Evolutionary conservation across 352 stramenopile species (phyloP).

Genomic region (Globisporangium viniferum): DNA sequence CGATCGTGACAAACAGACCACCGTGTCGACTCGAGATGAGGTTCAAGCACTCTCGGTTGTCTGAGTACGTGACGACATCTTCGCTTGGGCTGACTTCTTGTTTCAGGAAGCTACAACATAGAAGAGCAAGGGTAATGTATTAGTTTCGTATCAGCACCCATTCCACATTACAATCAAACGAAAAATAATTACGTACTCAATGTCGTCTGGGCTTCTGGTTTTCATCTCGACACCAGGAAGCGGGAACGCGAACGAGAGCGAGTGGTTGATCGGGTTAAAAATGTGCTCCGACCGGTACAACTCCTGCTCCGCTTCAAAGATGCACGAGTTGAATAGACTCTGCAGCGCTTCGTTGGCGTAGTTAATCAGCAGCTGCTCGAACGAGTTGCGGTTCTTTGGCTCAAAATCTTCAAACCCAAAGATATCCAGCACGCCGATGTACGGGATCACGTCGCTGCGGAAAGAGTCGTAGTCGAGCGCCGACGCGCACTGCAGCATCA

Average conservation of each 20-base stretch:
- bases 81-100: slow-evolving; percentile 36
- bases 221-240: slow-evolving; percentile 36
- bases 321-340: slow-evolving; percentile 87
- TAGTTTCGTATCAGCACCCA: not conserved
- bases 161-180: not conserved
- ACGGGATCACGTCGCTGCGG: slow-evolving; percentile 74
- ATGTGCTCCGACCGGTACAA: slow-evolving; percentile 84
- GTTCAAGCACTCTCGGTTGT: slow-evolving; percentile 85
- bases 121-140: not conserved
- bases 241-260: slow-evolving; percentile 71
- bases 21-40: slow-evolving; percentile 79
- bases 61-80: slow-evolving; percentile 66
- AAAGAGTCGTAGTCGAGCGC: slow-evolving; percentile 81
- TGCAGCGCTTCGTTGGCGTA: slow-evolving; percentile 91
- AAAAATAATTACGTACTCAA: slow-evolving; percentile 24
- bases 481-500: slow-evolving; percentile 81
- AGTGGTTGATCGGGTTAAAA: slow-evolving; percentile 78
- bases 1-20: slow-evolving; percentile 83
- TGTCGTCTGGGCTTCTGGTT: slow-evolving; percentile 31
- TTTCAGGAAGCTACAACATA: slow-evolving; percentile 27
- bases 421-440: slow-evolving; percentile 92
- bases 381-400: slow-evolving; percentile 87
- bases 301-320: slow-evolving; percentile 85
- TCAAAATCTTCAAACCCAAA: slow-evolving; percentile 92
- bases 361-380: slow-evolving; percentile 92